Evolutionary conservation across 345 rosid genomes (phyloP), one percentile per base, ranked within the genome.

Genomic region (Aquilaria yunnanensis): DNA sequence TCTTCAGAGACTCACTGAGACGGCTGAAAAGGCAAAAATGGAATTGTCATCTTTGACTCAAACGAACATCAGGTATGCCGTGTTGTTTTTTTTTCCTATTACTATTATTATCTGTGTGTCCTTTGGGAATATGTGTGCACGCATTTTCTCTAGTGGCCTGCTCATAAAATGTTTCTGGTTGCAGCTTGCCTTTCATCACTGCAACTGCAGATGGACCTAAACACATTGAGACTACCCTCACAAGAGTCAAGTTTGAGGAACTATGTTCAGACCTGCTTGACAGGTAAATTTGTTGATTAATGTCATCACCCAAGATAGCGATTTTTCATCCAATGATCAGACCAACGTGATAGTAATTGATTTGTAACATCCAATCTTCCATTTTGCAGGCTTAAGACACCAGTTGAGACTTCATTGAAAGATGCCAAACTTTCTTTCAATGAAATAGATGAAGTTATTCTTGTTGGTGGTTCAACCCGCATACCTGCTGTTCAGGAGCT

Each of bases 121-220:
- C 8, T 13, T 0, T 11, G 43, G 8, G 43, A 9, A 37, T 5
- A 37, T 5, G 43, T 37, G 43, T 37, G 43, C 8, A 37, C 7
- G 8, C 43, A 2, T 37, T 5, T 37, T 9, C 8, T 37, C 8
- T 9, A 37, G 8, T 37, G 50, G 50, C 12, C 33, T 56, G 14
- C 37, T 34, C 46, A 37, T 37, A 37, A 37, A 0, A 37, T 37
- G 5, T 37, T 0, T 51, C 41, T 57, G 43, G 34, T 50, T 65
- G 14, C 84, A 92, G 98, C 64, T 82, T 94, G 86, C 99, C 99
- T 45, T 94, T 94, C 85, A 90, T 94, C 65, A 90, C 99, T 16
- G 99, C 97, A 52, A 94, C 97, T 23, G 90, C 97, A 12, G 99
- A 94, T 80, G 98, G 98, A 14, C 98, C 97, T 14, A 93, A 93